phyloP scores from a whole-genome alignment of 2,329 filamentous ascomycete genomes.

The Botrytis deweyae region DNA sequence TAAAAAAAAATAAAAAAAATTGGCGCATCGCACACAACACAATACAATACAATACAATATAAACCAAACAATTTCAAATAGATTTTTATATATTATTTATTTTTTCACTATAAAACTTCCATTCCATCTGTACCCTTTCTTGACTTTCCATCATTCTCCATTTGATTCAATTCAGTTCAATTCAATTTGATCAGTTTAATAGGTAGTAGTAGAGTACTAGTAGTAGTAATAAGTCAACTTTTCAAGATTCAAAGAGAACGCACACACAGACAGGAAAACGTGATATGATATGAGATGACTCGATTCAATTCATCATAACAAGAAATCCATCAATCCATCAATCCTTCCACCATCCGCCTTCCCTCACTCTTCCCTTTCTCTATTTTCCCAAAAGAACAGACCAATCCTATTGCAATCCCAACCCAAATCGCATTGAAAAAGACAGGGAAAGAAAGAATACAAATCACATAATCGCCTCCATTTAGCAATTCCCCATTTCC shows the following conservation, averaged over 20 bases:
- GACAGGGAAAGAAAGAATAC: background rate
- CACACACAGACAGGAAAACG: background rate
- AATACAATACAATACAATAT: background rate
- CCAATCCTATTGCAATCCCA: slow-evolving; percentile 3
- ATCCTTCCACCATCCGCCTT: background rate
- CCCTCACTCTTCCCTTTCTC: background rate
- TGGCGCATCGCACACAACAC: background rate
- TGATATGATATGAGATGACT: slow-evolving; percentile 10
- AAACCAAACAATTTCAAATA: background rate
- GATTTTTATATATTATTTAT: background rate
- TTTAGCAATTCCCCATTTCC: slow-evolving; percentile 1
- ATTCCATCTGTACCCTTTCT: background rate
- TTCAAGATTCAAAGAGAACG: background rate
- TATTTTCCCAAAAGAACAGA: background rate
- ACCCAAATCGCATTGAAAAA: slow-evolving; percentile 5
- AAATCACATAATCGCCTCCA: background rate
- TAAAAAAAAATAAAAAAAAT: too few relatives aligned
- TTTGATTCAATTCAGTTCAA: background rate
- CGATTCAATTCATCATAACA: slow-evolving; percentile 13
- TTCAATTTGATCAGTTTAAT: background rate
- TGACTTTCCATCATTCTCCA: background rate
- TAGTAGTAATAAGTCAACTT: background rate
- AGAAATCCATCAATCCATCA: background rate
- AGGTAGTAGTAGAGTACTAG: background rate
- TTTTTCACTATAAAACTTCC: background rate